phyloP scores from a whole-genome alignment of 192 early-diverging fungal genomes.

The Irineochytrium annulatum region DNA sequence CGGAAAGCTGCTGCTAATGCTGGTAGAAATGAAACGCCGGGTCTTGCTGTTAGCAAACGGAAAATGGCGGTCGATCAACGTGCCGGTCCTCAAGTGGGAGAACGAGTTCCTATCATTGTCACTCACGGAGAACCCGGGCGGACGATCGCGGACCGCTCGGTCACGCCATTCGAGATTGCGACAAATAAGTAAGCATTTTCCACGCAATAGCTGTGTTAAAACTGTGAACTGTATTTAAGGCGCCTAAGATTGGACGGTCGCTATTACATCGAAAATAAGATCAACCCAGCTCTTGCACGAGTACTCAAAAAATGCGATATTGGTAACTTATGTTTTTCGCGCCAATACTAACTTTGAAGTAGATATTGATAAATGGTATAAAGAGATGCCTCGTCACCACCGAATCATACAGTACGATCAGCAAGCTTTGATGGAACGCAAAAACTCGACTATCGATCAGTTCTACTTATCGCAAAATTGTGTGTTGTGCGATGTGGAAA shows the following conservation, averaged over 20 bases:
- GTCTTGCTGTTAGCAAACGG: conserved; percentile 65
- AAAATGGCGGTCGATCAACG: conserved; percentile 67
- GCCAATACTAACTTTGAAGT: conserved; percentile 16
- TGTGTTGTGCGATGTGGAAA: conserved; percentile 49
- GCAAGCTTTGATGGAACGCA: neutral
- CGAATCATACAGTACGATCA: conserved; percentile 4
- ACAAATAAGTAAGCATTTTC: conserved; percentile 20
- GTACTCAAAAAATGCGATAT: conserved; percentile 77
- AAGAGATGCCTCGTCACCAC: conserved; percentile 56
- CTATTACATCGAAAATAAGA: conserved; percentile 85
- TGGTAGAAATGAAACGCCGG: conserved; percentile 60
- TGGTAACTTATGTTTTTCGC: conserved; percentile 43
- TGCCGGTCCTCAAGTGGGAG: conserved; percentile 78
- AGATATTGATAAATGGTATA: conserved; percentile 69
- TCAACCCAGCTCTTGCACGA: conserved; percentile 73
- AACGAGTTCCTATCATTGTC: conserved; percentile 88
- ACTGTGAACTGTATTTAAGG: conserved; percentile 20
- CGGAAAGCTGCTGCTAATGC: conserved; percentile 13
- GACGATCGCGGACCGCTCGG: conserved; percentile 68
- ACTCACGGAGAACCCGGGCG: conserved; percentile 61
- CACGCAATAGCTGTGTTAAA: neutral
- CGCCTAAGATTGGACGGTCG: conserved; percentile 66
- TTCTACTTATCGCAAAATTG: conserved; percentile 67
- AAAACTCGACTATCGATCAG: conserved; percentile 56
- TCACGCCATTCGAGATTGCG: conserved; percentile 62